These are phyloP conservation scores for Ochromonas danica DNA, from an alignment of 108 stramenopile genomes.

Conservation along the genomic window DNA sequence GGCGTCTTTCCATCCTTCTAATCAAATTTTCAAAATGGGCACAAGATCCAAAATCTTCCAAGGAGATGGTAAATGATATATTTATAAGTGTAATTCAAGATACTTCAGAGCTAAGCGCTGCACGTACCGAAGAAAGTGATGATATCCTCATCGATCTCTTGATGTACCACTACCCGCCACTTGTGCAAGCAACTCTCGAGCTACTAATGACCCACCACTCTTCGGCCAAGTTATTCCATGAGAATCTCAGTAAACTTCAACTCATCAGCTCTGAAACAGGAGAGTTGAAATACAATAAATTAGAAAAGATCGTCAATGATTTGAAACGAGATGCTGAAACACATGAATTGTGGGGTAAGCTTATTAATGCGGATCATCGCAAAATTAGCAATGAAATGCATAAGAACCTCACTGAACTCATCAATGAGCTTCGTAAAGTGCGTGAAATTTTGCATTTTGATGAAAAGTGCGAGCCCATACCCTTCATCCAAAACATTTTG, in stretches of 20 bases:
- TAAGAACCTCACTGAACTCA: neutral
- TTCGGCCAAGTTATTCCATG: neutral
- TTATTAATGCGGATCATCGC: slow-evolving; percentile 23
- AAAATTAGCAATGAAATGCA: neutral
- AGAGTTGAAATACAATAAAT: neutral
- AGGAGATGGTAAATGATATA: neutral
- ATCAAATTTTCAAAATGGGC: neutral
- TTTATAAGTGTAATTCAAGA: neutral
- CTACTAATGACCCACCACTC: slow-evolving; percentile 42
- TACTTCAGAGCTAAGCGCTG: neutral
- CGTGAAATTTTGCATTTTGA: slow-evolving; percentile 26
- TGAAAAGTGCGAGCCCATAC: neutral
- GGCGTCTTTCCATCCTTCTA: slow-evolving; percentile 7
- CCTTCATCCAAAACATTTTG: slow-evolving; percentile 36
- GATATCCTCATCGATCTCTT: slow-evolving; percentile 39
- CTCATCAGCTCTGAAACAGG: slow-evolving; percentile 20
- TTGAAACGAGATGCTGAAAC: slow-evolving; percentile 40
- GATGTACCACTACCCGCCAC: slow-evolving; percentile 37
- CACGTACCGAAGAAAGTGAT: slow-evolving; percentile 20
- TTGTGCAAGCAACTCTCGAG: slow-evolving; percentile 41
- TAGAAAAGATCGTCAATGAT: slow-evolving; percentile 17
- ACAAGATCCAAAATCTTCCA: slow-evolving; percentile 12
- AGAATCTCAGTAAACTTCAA: slow-evolving; percentile 38
- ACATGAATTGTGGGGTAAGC: slow-evolving; percentile 43
- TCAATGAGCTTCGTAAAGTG: neutral